Conservation (phyloP, 2,329 filamentous ascomycete species). For the Hypomyces rosellus region DNA sequence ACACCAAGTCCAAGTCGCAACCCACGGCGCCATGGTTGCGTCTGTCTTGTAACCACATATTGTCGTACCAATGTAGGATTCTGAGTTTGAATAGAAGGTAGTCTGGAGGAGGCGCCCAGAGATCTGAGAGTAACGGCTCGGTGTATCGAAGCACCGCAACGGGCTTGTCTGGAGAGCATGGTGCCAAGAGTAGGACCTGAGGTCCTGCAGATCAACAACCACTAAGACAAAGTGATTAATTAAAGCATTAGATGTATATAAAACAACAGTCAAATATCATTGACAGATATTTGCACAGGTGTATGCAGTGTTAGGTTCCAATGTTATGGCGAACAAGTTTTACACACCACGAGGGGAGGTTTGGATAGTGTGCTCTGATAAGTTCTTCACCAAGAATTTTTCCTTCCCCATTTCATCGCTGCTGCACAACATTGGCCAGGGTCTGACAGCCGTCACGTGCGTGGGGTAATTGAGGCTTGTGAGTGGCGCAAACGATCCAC, state of each 20-base stretch:
- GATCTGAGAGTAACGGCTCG: slow-evolving; percentile 15
- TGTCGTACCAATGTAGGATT: slow-evolving; percentile 16
- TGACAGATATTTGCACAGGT: background rate
- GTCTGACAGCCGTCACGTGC: slow-evolving; percentile 3
- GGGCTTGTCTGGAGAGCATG: slow-evolving; percentile 32
- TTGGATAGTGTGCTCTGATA: no score
- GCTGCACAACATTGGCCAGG: slow-evolving; percentile 2
- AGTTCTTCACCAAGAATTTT: slow-evolving; percentile 6
- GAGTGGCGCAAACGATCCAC: no score
- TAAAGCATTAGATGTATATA: background rate
- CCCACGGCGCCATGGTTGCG: slow-evolving; percentile 24
- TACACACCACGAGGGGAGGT: background rate
- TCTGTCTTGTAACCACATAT: slow-evolving; percentile 22
- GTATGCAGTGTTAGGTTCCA: slow-evolving; percentile 3
- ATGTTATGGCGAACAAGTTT: slow-evolving; percentile 7
- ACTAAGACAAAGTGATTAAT: background rate
- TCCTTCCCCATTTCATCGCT: background rate
- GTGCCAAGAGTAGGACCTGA: slow-evolving; percentile 11
- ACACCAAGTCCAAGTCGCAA: slow-evolving; percentile 16
- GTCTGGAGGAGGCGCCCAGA: slow-evolving; percentile 15
- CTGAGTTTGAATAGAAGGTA: slow-evolving; percentile 12
- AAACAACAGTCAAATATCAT: background rate
- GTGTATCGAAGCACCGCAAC: slow-evolving; percentile 23
- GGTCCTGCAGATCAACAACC: background rate
- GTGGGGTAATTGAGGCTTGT: background rate